Base-by-base conservation (phyloP, 2,329 filamentous ascomycete species). In the Plectosphaerella plurivora region DNA sequence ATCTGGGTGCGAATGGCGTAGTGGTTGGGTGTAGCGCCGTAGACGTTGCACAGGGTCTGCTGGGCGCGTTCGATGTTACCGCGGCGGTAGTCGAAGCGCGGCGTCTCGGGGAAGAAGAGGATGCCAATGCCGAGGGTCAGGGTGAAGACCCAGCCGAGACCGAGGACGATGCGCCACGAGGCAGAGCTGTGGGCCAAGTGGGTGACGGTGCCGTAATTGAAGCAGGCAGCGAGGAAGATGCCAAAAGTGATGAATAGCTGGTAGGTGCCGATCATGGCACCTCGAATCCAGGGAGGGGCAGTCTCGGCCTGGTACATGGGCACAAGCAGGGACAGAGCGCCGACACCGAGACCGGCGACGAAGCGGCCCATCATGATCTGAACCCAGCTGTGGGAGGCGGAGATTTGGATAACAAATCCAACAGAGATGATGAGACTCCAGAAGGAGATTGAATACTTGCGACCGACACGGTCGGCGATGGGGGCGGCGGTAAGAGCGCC, bases 301-400 rank as follows among this genome's bases (percentile, higher is more conserved):
- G 79, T 86, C 67, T 90, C 87, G n/a, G 81, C 81, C 61, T 88
- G 84, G 63, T 88, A 89, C 82, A 89, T 85, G n/a, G 84, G 84
- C 0, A 86, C 83, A 12, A 84, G 68, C 5, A 87, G 78, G 10
- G 79, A 84, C 2, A 88, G 67, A 0, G 79, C 81, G 51, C 87
- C 87, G 42, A 90, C 84, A 14, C 85, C 85, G 2, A 88, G 71
- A 49, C 86, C 87, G 14, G 83, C 81, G 15, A 87, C 74, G 59
- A 83, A 79, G 51, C 87, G 74, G 14, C 86, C 86, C 45, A 85
- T 71, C 58, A 84, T 84, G 53, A 88, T 73, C 60, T 89, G 86
- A 46, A 81, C 81, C 85, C 86, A 89, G 9, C 69, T 69, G 2
- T 59, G 60, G 0, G 65, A 59, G 0, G 84, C 73, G 0, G 83